phyloP scores from a whole-genome alignment of 2,329 filamentous ascomycete species.

The Cytospora schulzeri region DNA sequence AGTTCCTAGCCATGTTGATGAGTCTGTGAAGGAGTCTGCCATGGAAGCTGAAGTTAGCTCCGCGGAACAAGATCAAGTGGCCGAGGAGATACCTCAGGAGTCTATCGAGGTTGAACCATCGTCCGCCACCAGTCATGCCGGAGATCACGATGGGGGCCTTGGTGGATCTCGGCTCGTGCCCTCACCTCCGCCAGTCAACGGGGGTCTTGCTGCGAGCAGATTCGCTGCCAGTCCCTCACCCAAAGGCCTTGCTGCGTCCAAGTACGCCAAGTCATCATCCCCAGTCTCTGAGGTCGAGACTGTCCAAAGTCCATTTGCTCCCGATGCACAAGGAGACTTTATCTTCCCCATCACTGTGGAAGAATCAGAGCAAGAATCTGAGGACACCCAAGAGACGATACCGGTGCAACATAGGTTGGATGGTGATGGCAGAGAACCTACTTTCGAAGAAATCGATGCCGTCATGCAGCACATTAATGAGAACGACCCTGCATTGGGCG shows the following conservation, averaged over 20 bases:
- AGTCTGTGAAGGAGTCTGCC: slow-evolving; percentile 10
- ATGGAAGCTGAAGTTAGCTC: slow-evolving; percentile 16
- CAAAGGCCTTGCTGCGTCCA: slow-evolving; percentile 50
- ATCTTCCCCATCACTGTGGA: slow-evolving; percentile 31
- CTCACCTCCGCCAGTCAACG: slow-evolving; percentile 31
- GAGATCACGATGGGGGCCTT: slow-evolving; percentile 1
- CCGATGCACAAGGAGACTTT: slow-evolving; percentile 28
- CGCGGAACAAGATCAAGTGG: slow-evolving; percentile 11
- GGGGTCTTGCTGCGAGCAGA: slow-evolving; percentile 36
- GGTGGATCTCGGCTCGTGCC: slow-evolving; percentile 14
- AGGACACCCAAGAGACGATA: slow-evolving; percentile 36
- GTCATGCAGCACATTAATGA: slow-evolving; percentile 86
- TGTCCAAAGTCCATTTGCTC: slow-evolving; percentile 16
- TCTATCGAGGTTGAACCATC: slow-evolving; percentile 38
- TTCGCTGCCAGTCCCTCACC: slow-evolving; percentile 38
- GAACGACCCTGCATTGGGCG: slow-evolving; percentile 71
- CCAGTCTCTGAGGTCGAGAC: slow-evolving; percentile 31
- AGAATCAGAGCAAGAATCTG: slow-evolving; percentile 36
- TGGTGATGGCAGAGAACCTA: slow-evolving; percentile 40
- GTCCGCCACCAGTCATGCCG: slow-evolving; percentile 13
- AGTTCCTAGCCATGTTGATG: slow-evolving; percentile 27
- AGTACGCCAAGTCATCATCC: slow-evolving; percentile 46
- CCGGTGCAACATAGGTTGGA: slow-evolving; percentile 31
- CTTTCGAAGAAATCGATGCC: slow-evolving; percentile 86
- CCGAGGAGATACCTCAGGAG: slow-evolving; percentile 28